Evolutionary conservation across 2,329 filamentous ascomycete genomes (phyloP).

Genomic region (Blumeria graminis): DNA sequence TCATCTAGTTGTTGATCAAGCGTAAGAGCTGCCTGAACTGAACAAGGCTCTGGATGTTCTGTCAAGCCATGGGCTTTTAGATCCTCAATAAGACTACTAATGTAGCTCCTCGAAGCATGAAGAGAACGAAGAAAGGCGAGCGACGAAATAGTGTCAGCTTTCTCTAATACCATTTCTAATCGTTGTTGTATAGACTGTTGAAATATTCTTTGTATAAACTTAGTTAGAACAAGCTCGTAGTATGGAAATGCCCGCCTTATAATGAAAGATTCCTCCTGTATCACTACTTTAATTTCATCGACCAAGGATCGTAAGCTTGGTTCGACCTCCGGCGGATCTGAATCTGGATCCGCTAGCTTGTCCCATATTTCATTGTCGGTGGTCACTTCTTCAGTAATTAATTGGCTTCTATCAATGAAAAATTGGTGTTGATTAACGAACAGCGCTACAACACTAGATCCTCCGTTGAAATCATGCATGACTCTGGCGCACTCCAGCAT

Average conservation of each 20-base stretch:
- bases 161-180: slow-evolving; percentile 84
- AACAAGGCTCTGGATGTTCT: slow-evolving; percentile 80
- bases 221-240: slow-evolving; percentile 77
- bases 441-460: slow-evolving; percentile 77
- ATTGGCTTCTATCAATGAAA: slow-evolving; percentile 87
- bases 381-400: slow-evolving; percentile 47
- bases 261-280: slow-evolving; percentile 91
- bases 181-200: slow-evolving; percentile 95
- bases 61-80: slow-evolving; percentile 84
- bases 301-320: slow-evolving; percentile 76
- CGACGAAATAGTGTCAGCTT: slow-evolving; percentile 76
- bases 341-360: slow-evolving; percentile 76
- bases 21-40: slow-evolving; percentile 59
- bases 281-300: slow-evolving; percentile 83
- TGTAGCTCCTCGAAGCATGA: slow-evolving; percentile 76
- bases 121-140: slow-evolving; percentile 76
- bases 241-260: slow-evolving; percentile 93
- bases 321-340: slow-evolving; percentile 75
- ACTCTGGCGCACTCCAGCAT: slow-evolving; percentile 96
- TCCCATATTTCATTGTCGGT: slow-evolving; percentile 50
- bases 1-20: slow-evolving; percentile 55
- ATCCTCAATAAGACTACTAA: slow-evolving; percentile 70
- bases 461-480: slow-evolving; percentile 84
- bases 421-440: slow-evolving; percentile 99
- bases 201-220: slow-evolving; percentile 87